Base-by-base conservation (phyloP, 176 grass and related monocot genomes). In the Puya raimondii region DNA sequence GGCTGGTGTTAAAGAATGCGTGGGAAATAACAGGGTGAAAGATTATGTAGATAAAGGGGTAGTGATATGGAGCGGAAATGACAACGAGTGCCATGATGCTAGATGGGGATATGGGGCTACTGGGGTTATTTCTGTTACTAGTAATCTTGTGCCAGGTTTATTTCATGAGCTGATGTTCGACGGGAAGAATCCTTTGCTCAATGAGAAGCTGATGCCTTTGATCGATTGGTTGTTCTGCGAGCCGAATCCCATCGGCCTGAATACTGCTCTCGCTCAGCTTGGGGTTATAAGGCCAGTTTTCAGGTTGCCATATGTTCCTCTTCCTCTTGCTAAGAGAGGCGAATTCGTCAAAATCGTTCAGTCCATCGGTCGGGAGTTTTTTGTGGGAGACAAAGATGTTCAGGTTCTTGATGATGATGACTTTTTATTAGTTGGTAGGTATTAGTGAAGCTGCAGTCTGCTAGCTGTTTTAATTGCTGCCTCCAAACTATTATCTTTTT, bases 1-100 rank as follows among this genome's bases (percentile, higher is more conserved):
- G 79, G 88, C 85, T 67, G 89, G 93, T 72, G 76, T 96, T 22
- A 96, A 96, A 64, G 93, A 92, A 54, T 96, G 93, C 53, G 81
- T 76, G 50, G 93, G 93, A 18, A 85, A 92, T 77, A 74, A 87
- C 14, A 81, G 89, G 59, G 65, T 87, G 23, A 89, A 86, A 78
- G 50, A 74, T 67, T 90, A 96, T 69, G 70, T 83, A 1, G 86
- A 92, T 68, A 83, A 87, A 76, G 86, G 80, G 22, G 83, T 90
- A 12, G 50, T 85, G n/a, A 77, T 87, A 71, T 96, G 93, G 93
- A 96, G 86, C 1, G 93, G 93, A 42, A 87, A 87, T 11, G 93
- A 96, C 14, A 80, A 80, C 1, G 79, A 92, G 48, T 92, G 93
- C 9, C 88, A 96, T 63, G 93, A 92, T 83, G 82, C 93, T 23